These are phyloP conservation scores for Elymus sibiricus DNA, from an alignment of 176 grass and related monocot genomes.

Conservation along the genomic window DNA sequence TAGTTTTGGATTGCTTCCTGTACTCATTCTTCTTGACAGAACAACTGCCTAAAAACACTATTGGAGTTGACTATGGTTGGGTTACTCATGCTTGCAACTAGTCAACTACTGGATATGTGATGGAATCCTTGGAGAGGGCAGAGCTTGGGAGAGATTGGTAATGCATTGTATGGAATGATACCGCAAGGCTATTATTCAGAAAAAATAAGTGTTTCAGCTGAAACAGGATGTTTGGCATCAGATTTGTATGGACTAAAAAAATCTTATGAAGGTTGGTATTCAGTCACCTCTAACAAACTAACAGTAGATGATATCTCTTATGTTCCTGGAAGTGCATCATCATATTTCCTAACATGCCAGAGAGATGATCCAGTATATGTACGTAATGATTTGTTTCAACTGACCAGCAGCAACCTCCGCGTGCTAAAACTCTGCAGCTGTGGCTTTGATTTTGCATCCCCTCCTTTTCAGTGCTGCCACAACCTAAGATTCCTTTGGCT, in stretches of 20 bases:
- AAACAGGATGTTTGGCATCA: neutral
- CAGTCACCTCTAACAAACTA: neutral
- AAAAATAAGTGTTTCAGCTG: too few relatives aligned
- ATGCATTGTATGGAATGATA: neutral
- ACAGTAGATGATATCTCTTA: neutral
- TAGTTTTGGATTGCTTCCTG: neutral
- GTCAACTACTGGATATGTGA: constrained; percentile 20
- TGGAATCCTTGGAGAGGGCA: neutral
- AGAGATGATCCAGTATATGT: neutral
- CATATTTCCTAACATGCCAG: neutral
- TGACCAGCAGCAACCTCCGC: neutral
- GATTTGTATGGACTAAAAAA: neutral
- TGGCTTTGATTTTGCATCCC: neutral
- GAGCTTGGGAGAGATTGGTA: neutral
- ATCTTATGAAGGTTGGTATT: neutral
- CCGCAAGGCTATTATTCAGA: neutral
- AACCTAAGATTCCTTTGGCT: constrained; percentile 23
- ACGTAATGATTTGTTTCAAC: neutral
- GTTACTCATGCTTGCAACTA: neutral
- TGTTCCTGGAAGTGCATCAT: neutral
- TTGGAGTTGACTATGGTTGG: neutral
- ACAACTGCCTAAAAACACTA: neutral
- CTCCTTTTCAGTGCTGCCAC: constrained; percentile 21
- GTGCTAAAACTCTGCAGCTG: constrained; percentile 7
- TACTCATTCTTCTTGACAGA: neutral